Evolutionary conservation across 2,329 filamentous ascomycete species (phyloP), one percentile per base, ranked within the genome.

Genomic region (Westerdykella aurantiaca): DNA sequence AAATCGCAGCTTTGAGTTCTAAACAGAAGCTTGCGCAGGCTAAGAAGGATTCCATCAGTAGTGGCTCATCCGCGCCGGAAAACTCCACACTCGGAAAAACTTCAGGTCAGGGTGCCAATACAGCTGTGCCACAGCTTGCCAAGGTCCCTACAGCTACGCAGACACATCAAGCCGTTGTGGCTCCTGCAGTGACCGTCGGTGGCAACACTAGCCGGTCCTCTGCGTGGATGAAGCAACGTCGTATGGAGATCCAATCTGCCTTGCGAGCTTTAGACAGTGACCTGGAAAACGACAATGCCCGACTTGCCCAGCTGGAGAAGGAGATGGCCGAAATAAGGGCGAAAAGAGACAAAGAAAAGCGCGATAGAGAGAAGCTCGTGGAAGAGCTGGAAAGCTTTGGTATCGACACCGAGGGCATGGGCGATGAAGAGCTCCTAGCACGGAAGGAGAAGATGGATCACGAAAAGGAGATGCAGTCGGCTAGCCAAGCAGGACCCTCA

Each of bases 321-420:
- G 72, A 78, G 47, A 71, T 77, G 41, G 67, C 70, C 7, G 67
- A 69, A 41, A 56, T 71, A 6, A 60, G 61, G 37, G 55, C 61
- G 12, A 56, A 67, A 13, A 66, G 67, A 38, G 57, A 57, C 64
- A 70, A 53, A 58, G 67, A 63, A 49, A 66, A 61, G 56, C 66
- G 53, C 55, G 70, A 63, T 34, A 67, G 69, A 49, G 63, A 66
- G 42, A 63, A 67, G 37, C 69, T 78, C 34, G 57, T 72, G 5
- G 63, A 69, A 25, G 75, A 78, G 50, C 61, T 79, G n/a, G 69
- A 73, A 46, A 60, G 58, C 40, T 63, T 78, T 16, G 71, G 71
- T 33, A 55, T 73, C 34, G 70, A 77, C 43, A 72, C 73, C 1
- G 67, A 72, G 41, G 71, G 71, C 4, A 66, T 73, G 53, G 66